These are phyloP conservation scores for Pseudogymnoascus sp. DNA, from an alignment of 2,329 filamentous ascomycete species.

Conservation along the genomic window DNA sequence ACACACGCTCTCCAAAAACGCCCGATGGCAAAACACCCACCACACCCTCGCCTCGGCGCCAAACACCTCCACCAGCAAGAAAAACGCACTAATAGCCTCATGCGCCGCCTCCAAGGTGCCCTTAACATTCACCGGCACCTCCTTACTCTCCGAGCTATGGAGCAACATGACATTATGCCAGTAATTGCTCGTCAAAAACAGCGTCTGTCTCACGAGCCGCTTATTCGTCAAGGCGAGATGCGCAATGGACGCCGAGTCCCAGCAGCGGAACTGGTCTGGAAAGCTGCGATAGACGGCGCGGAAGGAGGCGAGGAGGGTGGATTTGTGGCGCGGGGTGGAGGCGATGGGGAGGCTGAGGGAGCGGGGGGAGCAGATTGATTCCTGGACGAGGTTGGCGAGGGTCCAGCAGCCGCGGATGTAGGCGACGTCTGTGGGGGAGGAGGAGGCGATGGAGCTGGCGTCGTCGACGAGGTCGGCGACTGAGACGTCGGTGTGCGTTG, in stretches of 20 bases:
- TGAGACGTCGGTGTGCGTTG: constrained; percentile 70
- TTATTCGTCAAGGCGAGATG: constrained; percentile 51
- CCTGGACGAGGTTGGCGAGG: constrained; percentile 68
- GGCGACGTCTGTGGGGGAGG: constrained; percentile 56
- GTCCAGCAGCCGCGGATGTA: constrained; percentile 70
- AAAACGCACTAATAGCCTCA: constrained; percentile 66
- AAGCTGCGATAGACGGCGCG: constrained; percentile 65
- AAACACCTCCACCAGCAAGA: constrained; percentile 62
- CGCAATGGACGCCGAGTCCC: constrained; percentile 53
- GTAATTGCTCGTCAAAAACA: constrained; percentile 76
- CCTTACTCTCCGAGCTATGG: constrained; percentile 59
- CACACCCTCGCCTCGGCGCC: constrained; percentile 67
- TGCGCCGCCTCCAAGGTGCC: constrained; percentile 68
- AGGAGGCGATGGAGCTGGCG: constrained; percentile 45
- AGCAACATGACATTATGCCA: constrained; percentile 77
- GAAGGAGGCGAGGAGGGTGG: constrained; percentile 62
- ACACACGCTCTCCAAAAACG: constrained; percentile 67
- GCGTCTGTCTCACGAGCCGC: constrained; percentile 62
- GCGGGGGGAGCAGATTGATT: constrained; percentile 65
- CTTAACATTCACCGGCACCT: constrained; percentile 55
- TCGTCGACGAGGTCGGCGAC: constrained; percentile 67
- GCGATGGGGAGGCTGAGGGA: constrained; percentile 67
- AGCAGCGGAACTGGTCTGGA: constrained; percentile 60
- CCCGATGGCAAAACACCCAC: constrained; percentile 79
- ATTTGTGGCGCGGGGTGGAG: constrained; percentile 59